Evolutionary conservation across 2,329 filamentous ascomycete species (phyloP), one percentile per base, ranked within the genome.

Genomic region (Cytospora leucostoma): DNA sequence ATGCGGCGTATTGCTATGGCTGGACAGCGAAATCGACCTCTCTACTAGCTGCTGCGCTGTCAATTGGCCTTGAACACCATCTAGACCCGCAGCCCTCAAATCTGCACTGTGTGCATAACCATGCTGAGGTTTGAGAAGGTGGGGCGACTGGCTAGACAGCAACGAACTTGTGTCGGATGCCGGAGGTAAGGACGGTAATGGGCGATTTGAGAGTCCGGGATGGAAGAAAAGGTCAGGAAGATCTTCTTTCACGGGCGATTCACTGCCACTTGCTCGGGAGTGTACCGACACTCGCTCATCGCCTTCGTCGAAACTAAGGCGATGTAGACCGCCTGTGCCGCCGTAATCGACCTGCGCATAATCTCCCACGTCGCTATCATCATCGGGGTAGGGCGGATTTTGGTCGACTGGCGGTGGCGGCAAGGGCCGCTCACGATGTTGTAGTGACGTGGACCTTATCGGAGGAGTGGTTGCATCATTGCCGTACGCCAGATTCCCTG

Each of bases 201-300:
- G 93, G 77, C 78, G 87, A 80, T 70, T 80, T 67, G 85, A 79
- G 72, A 93, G 86, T 47, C 92, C 92, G 19, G 93, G 93, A 71
- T 98, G 93, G 74, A 96, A 99, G 73, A 97, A 97, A 72, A 98
- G 88, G 70, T 97, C 95, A 19, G 90, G 91, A 66, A 92, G 91
- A 62, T 93, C 92, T 51, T 90, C 88, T 67, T 86, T 86, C 40
- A 79, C 77, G 1, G 88, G 87, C 34, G 88, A 91, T 44, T 91
- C 88, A 68, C 85, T 88, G 44, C 77, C 84, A 69, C 78, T 89
- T 67, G 77, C 81, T 62, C 77, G 83, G 8, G 84, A 81, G 72
- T 84, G 75, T 53, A 88, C 68, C 1, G 84, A 86, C 19, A 83
- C 82, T 15, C 81, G 83, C 74, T 98, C 95, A 69, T 97, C 95